phyloP scores from a whole-genome alignment of 208 protist genomes.

The Leishmania arabica region DNA sequence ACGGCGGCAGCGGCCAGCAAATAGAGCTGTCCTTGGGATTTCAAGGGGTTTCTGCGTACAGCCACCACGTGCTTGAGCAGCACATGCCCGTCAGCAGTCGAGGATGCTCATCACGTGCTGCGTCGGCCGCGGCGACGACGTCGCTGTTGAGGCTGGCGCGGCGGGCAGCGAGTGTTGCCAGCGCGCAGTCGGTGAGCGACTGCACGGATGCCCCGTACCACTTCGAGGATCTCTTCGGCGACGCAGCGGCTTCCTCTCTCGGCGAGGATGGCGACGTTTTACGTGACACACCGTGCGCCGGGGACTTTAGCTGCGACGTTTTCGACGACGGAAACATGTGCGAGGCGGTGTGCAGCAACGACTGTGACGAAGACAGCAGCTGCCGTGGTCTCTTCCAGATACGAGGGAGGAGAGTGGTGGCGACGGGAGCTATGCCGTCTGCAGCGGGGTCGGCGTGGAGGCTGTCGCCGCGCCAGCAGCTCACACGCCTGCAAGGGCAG shows the following conservation, averaged over 20 bases:
- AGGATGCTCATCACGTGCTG: not conserved
- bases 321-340: not conserved
- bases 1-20: not conserved
- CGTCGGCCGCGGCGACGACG: not conserved
- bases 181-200: slow-evolving; percentile 19
- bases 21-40: not conserved
- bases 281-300: not conserved
- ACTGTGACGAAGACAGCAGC: not conserved
- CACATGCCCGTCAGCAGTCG: not conserved
- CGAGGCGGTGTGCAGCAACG: not conserved
- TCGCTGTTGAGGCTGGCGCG: not conserved
- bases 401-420: not conserved
- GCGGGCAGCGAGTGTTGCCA: slow-evolving; percentile 14
- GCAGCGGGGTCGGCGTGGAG: not conserved
- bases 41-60: not conserved
- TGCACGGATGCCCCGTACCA: slow-evolving; percentile 23
- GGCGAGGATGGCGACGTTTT: slow-evolving; percentile 3
- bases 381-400: not conserved
- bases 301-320: not conserved
- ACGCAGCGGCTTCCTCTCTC: slow-evolving; percentile 12
- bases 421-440: not conserved
- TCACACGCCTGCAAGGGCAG: not conserved
- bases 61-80: slow-evolving; percentile 9
- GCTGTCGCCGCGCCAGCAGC: not conserved
- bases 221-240: slow-evolving; percentile 24